A percentile compares a stretch with the other conserved stretches of the same genome.
phyloP scores from a whole-genome alignment of 2,329 filamentous ascomycete genomes.

The Huntiella moniliformis region DNA sequence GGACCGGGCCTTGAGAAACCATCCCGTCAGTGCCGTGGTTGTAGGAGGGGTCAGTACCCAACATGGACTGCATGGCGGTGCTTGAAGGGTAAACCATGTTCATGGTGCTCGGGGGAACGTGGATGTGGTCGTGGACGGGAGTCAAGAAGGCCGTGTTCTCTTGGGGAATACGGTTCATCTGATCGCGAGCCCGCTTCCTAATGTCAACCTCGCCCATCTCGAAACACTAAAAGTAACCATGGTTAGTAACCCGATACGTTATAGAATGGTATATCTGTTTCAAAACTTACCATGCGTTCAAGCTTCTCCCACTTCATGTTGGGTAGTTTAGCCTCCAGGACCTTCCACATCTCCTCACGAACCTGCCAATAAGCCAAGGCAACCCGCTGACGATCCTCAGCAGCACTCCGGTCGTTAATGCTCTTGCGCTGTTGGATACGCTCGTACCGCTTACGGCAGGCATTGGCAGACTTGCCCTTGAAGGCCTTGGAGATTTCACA shows the following conservation, averaged over 20 bases:
- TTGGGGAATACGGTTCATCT: background rate
- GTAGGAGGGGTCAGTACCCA: slow-evolving; percentile 2
- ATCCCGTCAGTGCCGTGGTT: background rate
- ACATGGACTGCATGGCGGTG: slow-evolving; percentile 13
- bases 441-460: slow-evolving; percentile 78
- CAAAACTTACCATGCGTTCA: slow-evolving; percentile 36
- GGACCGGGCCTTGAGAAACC: slow-evolving; percentile 2
- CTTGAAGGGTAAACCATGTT: slow-evolving; percentile 13
- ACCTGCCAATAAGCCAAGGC: slow-evolving; percentile 63
- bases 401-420: slow-evolving; percentile 15
- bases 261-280: background rate
- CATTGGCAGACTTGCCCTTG: slow-evolving; percentile 59
- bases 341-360: slow-evolving; percentile 65
- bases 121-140: too few species aligned
- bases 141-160: background rate
- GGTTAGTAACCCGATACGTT: slow-evolving; percentile 2
- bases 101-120: background rate
- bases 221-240: slow-evolving; percentile 3
- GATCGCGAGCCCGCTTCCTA: slow-evolving; percentile 9
- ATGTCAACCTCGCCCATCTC: slow-evolving; percentile 11
- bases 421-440: slow-evolving; percentile 59
- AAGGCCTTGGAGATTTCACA: slow-evolving; percentile 31
- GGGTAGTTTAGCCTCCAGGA: slow-evolving; percentile 43
- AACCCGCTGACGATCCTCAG: slow-evolving; percentile 47
- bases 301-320: slow-evolving; percentile 71